Conservation (phyloP, 345 rosid species). For the Citrus medica region DNA sequence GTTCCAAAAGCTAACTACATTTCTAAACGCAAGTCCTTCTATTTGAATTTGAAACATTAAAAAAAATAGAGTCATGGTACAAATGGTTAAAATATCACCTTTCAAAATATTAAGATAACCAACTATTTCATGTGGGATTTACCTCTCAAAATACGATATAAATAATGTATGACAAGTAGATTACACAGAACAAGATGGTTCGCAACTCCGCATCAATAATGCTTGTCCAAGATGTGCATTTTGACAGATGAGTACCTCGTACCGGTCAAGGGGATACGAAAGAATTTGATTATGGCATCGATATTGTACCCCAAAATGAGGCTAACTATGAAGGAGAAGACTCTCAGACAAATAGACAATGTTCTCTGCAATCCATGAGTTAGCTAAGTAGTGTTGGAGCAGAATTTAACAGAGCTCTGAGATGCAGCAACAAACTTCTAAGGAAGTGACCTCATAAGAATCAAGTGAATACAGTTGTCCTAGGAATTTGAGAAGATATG, state of each 20-base stretch:
- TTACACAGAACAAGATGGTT: background rate
- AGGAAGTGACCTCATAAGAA: background rate
- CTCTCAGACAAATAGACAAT: background rate
- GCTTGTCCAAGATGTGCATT: background rate
- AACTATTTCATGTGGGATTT: background rate
- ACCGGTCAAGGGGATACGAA: background rate
- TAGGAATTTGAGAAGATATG: background rate
- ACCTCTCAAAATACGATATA: background rate
- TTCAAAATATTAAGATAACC: background rate
- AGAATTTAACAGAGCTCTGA: background rate
- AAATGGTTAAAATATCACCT: background rate
- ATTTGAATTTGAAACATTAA: background rate
- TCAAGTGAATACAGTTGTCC: background rate
- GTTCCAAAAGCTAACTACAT: background rate
- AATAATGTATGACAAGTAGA: background rate
- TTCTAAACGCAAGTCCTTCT: background rate
- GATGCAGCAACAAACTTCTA: background rate
- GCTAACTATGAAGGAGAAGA: background rate
- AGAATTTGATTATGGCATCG: background rate
- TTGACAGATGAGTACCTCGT: background rate
- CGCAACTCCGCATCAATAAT: background rate
- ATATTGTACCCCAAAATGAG: background rate
- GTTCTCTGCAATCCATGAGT: background rate
- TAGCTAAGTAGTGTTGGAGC: background rate
- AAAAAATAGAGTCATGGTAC: background rate